phyloP scores from a whole-genome alignment of 2,329 filamentous ascomycete species.

The Fusarium sp. region DNA sequence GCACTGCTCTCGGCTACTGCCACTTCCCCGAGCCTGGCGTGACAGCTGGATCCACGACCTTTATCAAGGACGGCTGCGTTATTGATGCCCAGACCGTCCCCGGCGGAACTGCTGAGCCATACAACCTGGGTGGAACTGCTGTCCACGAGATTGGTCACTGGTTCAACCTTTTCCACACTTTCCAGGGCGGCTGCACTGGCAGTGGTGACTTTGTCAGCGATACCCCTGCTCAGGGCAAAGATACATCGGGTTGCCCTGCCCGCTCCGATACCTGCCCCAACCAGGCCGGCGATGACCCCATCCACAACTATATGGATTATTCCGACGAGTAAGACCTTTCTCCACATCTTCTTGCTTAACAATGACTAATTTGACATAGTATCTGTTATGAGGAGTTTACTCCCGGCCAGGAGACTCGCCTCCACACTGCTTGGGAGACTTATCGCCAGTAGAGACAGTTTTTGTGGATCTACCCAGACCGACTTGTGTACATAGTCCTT shows the following conservation, averaged over 20 bases:
- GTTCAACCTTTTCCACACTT: conserved; percentile 58
- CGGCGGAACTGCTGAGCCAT: conserved; percentile 51
- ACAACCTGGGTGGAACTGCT: conserved; percentile 46
- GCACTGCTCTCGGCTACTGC: conserved; percentile 55
- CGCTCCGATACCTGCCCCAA: conserved; percentile 51
- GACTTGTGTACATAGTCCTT: neutral
- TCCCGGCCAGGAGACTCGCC: conserved; percentile 34
- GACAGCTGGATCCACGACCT: conserved; percentile 28
- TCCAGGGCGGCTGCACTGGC: conserved; percentile 50
- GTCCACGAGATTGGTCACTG: conserved; percentile 56
- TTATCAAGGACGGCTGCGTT: conserved; percentile 56
- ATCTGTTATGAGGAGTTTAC: conserved; percentile 42
- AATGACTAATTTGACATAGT: neutral
- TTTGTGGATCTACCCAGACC: neutral
- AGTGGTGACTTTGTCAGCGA: conserved; percentile 56
- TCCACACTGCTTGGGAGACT: conserved; percentile 38
- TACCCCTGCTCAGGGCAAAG: conserved; percentile 52
- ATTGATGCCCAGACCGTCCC: conserved; percentile 53
- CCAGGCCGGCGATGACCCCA: conserved; percentile 48
- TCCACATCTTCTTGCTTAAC: rapidly evolving
- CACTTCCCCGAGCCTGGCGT: conserved; percentile 54
- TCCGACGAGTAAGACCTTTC: conserved; percentile 53
- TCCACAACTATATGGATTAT: conserved; percentile 55
- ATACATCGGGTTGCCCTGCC: conserved; percentile 51
- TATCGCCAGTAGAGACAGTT: conserved; percentile 24